Base-by-base conservation (phyloP, 2,329 filamentous ascomycete species). In the Nigrospora oryzae region DNA sequence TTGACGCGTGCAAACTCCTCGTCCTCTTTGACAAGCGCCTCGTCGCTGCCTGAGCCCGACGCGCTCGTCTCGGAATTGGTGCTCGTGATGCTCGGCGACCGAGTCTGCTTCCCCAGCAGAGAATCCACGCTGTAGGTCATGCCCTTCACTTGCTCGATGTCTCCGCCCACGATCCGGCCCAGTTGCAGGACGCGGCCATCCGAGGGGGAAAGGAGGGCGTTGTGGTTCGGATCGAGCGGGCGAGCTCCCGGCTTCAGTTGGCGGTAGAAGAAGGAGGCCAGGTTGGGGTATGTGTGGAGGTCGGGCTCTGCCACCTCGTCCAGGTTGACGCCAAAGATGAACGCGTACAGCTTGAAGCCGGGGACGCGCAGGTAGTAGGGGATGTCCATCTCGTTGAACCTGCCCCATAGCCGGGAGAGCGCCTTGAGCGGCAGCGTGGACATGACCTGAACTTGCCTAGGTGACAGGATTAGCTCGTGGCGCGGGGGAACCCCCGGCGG, bases 81-180 rank as follows among this genome's bases (percentile, higher is more conserved):
- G 45, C 65, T 63, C 46, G 75, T 61, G 55, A 83, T 64, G 65
- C 78, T 79, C 15, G 75, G 64, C 5, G 73, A 61, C 34, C 77
- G 77, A 6, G 73, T 77, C 49, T 73, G 71, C 51, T 78, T 81
- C 42, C 93, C 93, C 2, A 98, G 76, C 2, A 98, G 76, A 8
- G 93, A 90, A 61, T 98, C 93, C 44, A 98, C 78, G 53, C 84
- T 95, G 67, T 98, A 98, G 1, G 93, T 98, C 75, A 98, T 93
- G 48, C 93, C 93, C 68, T 98, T 98, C 51, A 98, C 91, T 68
- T 98, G 93, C 64, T 98, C 93, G 37, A 98, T 94, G 59, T 96
- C 89, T 40, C 91, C 90, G 56, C 90, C 82, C 57, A 94, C 85
- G 46, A 98, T 96, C 55, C 82, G 83, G 11, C 93, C 93, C 55